phyloP scores from a whole-genome alignment of 1,139 yeast genomes.

The Yamadazyma atmosphaerica region DNA sequence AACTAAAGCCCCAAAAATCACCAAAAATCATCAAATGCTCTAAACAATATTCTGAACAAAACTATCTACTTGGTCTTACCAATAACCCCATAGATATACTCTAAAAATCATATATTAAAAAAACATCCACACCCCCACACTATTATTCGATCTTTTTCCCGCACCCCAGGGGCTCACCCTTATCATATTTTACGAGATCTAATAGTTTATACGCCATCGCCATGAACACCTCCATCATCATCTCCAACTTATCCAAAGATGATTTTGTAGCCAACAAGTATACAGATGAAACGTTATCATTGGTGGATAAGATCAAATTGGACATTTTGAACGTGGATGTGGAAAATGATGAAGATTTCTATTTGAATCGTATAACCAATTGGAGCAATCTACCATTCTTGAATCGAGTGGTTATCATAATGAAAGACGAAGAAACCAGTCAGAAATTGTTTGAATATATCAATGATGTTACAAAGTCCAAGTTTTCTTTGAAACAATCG shows the following conservation, averaged over 20 bases:
- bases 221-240: slow-evolving; percentile 37
- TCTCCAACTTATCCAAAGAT: slow-evolving; percentile 32
- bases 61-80: too few relatives aligned
- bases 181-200: background rate
- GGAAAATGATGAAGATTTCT: slow-evolving; percentile 23
- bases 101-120: too few relatives aligned
- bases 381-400: slow-evolving; percentile 50
- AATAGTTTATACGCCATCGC: too few relatives aligned
- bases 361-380: slow-evolving; percentile 31
- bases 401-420: slow-evolving; percentile 40
- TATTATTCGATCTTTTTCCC: background rate
- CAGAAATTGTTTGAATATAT: slow-evolving; percentile 24
- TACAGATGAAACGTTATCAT: slow-evolving; percentile 21
- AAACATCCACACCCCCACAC: too few relatives aligned
- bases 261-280: slow-evolving; percentile 26
- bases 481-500: slow-evolving; percentile 9
- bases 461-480: slow-evolving; percentile 6
- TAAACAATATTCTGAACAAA: too few relatives aligned
- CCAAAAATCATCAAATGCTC: too few relatives aligned
- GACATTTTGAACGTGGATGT: slow-evolving; percentile 27
- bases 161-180: background rate
- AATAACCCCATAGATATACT: too few relatives aligned
- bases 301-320: slow-evolving; percentile 39
- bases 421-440: slow-evolving; percentile 35
- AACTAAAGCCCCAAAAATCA: background rate